A percentile compares a stretch with the other conserved stretches of the same genome.
These are phyloP conservation scores for Elaphomyces granulatus DNA, from an alignment of 495 filamentous ascomycete genomes.

Conservation along the genomic window DNA sequence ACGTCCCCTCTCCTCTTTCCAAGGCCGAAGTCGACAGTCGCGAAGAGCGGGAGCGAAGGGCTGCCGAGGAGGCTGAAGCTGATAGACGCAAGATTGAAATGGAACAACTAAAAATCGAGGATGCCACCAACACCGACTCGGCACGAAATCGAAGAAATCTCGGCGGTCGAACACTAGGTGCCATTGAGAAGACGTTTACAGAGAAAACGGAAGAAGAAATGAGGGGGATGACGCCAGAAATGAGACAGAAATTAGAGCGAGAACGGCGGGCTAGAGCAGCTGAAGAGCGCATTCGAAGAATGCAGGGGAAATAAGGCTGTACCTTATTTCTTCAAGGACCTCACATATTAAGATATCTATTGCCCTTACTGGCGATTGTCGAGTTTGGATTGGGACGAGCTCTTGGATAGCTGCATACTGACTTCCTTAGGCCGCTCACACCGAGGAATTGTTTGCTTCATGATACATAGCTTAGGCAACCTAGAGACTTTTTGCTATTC, in stretches of 20 bases:
- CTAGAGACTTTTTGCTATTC: too few species aligned
- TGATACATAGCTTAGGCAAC: too few species aligned
- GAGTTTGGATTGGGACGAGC: too few species aligned
- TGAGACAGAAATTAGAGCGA: conserved; percentile 63
- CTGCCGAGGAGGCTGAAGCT: conserved; percentile 40
- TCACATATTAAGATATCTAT: too few species aligned
- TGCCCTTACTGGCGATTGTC: too few species aligned
- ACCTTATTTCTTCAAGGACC: too few species aligned
- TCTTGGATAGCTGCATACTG: too few species aligned
- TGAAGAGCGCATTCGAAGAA: conserved; percentile 64
- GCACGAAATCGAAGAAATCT: conserved; percentile 22
- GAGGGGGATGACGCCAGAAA: conserved; percentile 72
- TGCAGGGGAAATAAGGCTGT: conserved; percentile 35
- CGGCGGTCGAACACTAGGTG: conserved; percentile 36
- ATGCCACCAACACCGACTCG: conserved; percentile 33
- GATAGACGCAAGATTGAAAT: conserved; percentile 46
- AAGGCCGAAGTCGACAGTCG: conserved; percentile 54
- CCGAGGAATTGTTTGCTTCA: too few species aligned
- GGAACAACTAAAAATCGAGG: conserved; percentile 52
- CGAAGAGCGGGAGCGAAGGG: conserved; percentile 43
- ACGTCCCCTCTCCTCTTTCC: conserved; percentile 54
- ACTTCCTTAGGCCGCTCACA: too few species aligned
- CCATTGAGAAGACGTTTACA: conserved; percentile 47
- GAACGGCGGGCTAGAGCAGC: conserved; percentile 72
- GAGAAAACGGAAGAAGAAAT: conserved; percentile 71